Base-by-base conservation (phyloP, 2,329 filamentous ascomycete species). In the Shiraia bambusicola region DNA sequence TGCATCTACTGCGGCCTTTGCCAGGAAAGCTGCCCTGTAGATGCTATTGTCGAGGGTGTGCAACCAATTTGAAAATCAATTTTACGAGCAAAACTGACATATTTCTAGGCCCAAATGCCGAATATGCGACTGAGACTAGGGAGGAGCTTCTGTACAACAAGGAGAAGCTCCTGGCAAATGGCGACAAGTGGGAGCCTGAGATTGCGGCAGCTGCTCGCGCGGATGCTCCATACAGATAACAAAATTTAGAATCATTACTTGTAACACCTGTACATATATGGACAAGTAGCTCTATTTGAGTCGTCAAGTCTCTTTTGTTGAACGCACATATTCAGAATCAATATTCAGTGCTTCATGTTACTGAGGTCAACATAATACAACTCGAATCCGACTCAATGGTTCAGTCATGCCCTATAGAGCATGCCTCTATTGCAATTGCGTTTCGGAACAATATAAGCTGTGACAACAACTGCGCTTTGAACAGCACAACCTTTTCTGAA, bases 1-100 rank as follows among this genome's bases (percentile, higher is more conserved):
- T 98, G 93, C 77, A 98, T 98, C 74, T 98, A 97, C 83, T 97
- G 93, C 72, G 93, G 93, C 37, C 94, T 95, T 77, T 97, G 93
- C 82, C 92, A 96, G 77, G 93, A 98, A 78, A 95, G 88, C 54
- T 98, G 93, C 76, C 93, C 93, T 31, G 93, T 98, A 40, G 93
- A 98, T 74, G 93, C 93, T 46, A 98, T 88, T 71, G 85, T 88
- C 45, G 85, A 88, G 69, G 80, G 79, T 81, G 66, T 65, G 76
- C 69, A 6, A 29, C 15, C 9, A 26, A 28, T 11, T 26, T 14
- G 14, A 6, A 9, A 11, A 30, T 9, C 5, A 37, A 8, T 15
- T 9, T 14, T 3, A 22, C 10, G 15, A n/a, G 11, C 9, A 8
- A 22, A 29, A 33, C 52, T 66, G 50, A 68, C 28, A n/a, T 10